Conservation (phyloP, 73 alveolate species). For the Blepharisma japonicum region DNA sequence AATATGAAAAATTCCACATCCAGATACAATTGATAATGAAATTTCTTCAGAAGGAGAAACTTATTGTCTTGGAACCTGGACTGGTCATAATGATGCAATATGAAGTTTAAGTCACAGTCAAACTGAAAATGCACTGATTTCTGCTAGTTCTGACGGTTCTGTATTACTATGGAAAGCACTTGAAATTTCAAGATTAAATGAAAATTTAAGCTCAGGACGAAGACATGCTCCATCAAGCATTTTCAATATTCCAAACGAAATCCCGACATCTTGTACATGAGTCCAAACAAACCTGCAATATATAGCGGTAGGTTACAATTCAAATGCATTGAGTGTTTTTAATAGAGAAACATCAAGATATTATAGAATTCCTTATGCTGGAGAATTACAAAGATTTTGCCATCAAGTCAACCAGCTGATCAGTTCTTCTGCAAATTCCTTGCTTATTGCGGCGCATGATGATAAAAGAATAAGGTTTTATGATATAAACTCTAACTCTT, state of each 20-base stretch:
- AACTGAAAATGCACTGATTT: conserved; percentile 33
- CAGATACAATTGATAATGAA: conserved; percentile 29
- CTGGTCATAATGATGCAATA: conserved; percentile 43
- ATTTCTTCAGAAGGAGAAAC: conserved; percentile 34
- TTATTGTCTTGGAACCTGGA: conserved; percentile 31
- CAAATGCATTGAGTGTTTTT: conserved; percentile 24
- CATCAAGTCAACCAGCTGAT: conserved; percentile 33
- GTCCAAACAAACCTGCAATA: conserved; percentile 24
- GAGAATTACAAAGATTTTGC: neutral
- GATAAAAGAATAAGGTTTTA: conserved; percentile 44
- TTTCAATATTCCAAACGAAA: neutral
- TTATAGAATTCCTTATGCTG: conserved; percentile 29
- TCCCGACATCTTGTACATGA: conserved; percentile 41
- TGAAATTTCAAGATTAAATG: neutral
- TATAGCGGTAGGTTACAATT: conserved; percentile 38
- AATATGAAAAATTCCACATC: conserved; percentile 37
- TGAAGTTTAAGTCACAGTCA: conserved; percentile 33
- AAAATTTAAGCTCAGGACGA: neutral
- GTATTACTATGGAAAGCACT: conserved; percentile 35
- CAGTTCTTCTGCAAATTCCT: neutral
- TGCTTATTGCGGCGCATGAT: conserved; percentile 42
- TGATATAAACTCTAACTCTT: conserved; percentile 34
- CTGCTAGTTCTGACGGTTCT: conserved; percentile 36
- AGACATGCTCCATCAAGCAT: neutral
- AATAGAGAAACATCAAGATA: conserved; percentile 39